phyloP scores from a whole-genome alignment of 192 early-diverging fungal genomes.

The Glomus cerebriforme region DNA sequence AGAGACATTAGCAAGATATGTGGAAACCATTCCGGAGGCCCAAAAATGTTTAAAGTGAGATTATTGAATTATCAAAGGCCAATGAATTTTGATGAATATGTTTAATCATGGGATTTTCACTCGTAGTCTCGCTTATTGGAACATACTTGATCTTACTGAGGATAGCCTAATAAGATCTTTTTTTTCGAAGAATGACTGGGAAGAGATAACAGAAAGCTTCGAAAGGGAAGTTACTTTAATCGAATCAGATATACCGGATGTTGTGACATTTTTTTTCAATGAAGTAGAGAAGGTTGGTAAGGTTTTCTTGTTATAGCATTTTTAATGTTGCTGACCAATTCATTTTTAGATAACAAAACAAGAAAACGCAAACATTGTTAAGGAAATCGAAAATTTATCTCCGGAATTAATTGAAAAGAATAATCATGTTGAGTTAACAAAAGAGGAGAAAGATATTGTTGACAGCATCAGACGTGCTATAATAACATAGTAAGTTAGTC shows the following conservation, averaged over 20 bases:
- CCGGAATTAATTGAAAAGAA: constrained; percentile 11
- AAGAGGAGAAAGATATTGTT: constrained; percentile 9
- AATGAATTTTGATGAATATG: constrained; percentile 18
- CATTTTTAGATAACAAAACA: constrained; percentile 31
- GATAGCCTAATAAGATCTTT: constrained; percentile 27
- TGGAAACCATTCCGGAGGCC: constrained; percentile 33
- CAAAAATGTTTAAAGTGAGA: constrained; percentile 32
- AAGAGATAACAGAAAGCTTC: constrained; percentile 25
- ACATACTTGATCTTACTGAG: constrained; percentile 33
- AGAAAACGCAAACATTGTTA: constrained; percentile 5
- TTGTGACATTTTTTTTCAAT: constrained; percentile 30
- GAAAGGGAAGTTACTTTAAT: constrained; percentile 26
- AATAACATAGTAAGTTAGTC: constrained; percentile 21
- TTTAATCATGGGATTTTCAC: constrained; percentile 14
- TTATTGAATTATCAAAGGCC: constrained; percentile 5
- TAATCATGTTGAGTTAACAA: not conserved
- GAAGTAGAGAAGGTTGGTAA: constrained; percentile 30
- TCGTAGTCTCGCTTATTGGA: constrained; percentile 33
- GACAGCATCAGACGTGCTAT: constrained; percentile 4
- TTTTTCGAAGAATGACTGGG: constrained; percentile 29
- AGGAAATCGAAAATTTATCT: constrained; percentile 17
- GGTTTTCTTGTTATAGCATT: constrained; percentile 20
- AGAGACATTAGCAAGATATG: constrained; percentile 25
- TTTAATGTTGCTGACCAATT: constrained; percentile 2
- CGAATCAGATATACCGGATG: constrained; percentile 26